Base-by-base conservation (phyloP, 2,329 filamentous ascomycete genomes). In the Cordyceps pruinosa region DNA sequence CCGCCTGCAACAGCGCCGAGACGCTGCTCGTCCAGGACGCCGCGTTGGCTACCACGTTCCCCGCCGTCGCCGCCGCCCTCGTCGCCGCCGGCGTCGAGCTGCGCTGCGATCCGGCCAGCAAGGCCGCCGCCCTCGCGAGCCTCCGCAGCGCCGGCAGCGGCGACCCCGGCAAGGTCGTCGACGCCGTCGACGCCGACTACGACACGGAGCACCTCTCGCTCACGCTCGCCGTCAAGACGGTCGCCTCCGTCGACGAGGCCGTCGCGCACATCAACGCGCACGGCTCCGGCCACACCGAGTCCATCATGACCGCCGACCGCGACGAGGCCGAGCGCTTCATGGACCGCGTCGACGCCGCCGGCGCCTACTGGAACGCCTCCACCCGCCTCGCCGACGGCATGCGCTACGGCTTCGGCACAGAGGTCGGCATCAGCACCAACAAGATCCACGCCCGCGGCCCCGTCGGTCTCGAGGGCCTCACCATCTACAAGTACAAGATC, bases 371-470 rank as follows among this genome's bases (percentile, higher is more conserved):
- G 91, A 99, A 99, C 70, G 89, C 91, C 8, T 95, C 90, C 25
- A 96, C 90, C 9, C 84, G 94, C 51, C 93, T 99, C 75, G 91
- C 92, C 6, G 94, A 99, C 70, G 94, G 94, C 8, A 97, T 96
- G 88, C 82, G 94, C 42, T 97, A 95, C 70, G 94, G 94, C 8
- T 99, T 99, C 73, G 94, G 94, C 48, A 97, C 94, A 0, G 94
- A 99, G 74, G 94, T 99, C 25, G 94, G 94, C 56, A 97, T 99
- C 73, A 95, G 89, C 75, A 99, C 94, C 50, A 99, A 97, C 78
- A 99, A 97, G 78, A 96, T 99, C 62, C 94, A 99, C 70, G 89
- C 90, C 1, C 80, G 94, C 51, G 94, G 94, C 0, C 94, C 94
- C 0, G 94, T 99, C 6, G 94, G 94, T 1, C 76, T 99, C 53